Percentiles rank a stretch among this genome's conserved stretches.
phyloP scores from a whole-genome alignment of 208 protist genomes.

The Spongospora subterranea region DNA sequence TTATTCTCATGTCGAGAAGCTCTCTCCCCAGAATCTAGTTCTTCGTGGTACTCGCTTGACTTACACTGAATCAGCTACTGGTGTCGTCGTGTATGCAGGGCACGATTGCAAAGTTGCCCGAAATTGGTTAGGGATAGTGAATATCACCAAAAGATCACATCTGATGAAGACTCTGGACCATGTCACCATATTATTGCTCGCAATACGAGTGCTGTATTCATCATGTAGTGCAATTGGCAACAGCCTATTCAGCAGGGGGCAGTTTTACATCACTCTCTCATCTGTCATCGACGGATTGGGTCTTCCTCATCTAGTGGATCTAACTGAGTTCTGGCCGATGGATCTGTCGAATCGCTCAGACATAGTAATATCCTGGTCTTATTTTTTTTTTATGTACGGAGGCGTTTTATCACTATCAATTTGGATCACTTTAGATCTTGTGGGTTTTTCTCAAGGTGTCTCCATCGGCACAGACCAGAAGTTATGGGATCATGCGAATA shows the following conservation, averaged over 20 bases:
- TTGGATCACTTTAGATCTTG: slow-evolving; percentile 4
- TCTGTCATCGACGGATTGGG: background rate
- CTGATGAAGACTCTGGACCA: slow-evolving; percentile 28
- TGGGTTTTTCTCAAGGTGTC: background rate
- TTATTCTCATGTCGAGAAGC: slow-evolving; percentile 8
- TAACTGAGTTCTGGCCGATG: slow-evolving; percentile 16
- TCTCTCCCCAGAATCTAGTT: background rate
- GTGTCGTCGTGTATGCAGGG: slow-evolving; percentile 43
- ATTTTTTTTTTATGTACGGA: slow-evolving; percentile 27
- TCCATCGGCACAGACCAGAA: background rate
- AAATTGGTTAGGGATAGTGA: background rate
- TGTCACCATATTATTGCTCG: background rate
- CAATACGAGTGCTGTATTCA: background rate
- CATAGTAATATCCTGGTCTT: background rate
- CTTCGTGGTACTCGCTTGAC: background rate
- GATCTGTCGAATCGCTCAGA: background rate
- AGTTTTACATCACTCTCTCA: background rate
- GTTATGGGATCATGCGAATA: background rate
- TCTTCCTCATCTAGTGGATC: background rate
- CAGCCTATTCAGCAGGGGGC: background rate
- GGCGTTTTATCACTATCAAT: background rate
- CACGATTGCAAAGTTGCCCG: slow-evolving; percentile 29
- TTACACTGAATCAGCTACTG: background rate
- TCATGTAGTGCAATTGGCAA: background rate
- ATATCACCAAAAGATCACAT: background rate